Evolutionary conservation across 257 asterid species (phyloP), one percentile per base, ranked within the genome.

Genomic region (Cinchona pubescens): DNA sequence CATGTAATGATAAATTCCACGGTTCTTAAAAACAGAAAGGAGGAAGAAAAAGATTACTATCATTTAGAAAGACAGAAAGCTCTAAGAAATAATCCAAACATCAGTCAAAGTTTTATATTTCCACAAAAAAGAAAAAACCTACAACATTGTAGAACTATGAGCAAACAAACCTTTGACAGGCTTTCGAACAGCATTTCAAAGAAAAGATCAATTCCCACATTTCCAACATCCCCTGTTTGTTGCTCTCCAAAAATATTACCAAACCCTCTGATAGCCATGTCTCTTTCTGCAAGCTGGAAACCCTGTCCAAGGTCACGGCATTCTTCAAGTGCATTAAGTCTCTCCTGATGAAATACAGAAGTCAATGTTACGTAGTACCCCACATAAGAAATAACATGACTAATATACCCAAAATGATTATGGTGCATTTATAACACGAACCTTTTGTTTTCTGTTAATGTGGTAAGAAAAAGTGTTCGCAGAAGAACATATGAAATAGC

Each of bases 161-260:
- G 71, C 58, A 43, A 72, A 61, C 87, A 76, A 73, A 91, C 98
- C 98, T 94, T 94, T 77, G 98, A 92, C 76, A 94, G 87, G 91
- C 98, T 92, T 79, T 94, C 98, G 56, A 94, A 94, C 73, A 94
- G 96, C 98, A 94, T 94, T 85, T 94, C 98, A 81, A 94, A 94
- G 96, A 94, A 94, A 69, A 94, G 98, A 88, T 94, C 98, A 76
- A 94, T 89, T 84, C 98, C 98, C 71, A 94, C 98, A 82, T 94
- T 94, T 83, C 97, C 98, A 79, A 94, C 96, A 87, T 94, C 98
- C 73, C 98, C 98, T 4, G 98, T 92, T 86, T 94, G 98, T 80
- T 94, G 98, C 87, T 94, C 98, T 35, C 98, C 98, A 78, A 94
- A 94, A 65, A 94, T 94, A 83, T 94, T 94, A 76, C 98, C 98